Evolutionary conservation across 139 green algal genomes (phyloP).

Genomic region (Nannochloris sp.): DNA sequence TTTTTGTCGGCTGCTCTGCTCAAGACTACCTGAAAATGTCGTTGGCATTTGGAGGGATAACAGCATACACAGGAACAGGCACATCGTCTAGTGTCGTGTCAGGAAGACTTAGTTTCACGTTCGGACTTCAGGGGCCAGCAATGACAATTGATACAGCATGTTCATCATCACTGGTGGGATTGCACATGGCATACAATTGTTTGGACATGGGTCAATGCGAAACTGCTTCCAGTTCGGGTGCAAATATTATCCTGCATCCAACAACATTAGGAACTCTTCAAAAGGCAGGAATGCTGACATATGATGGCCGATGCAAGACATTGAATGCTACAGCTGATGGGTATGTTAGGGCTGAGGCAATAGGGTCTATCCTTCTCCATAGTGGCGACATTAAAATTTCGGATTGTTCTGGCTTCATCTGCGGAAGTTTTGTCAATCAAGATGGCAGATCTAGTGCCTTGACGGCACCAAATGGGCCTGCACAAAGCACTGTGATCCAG

Average conservation of each 20-base stretch:
- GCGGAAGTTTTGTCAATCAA: conserved; percentile 40
- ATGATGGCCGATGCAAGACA: conserved; percentile 45
- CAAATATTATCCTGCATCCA: conserved; percentile 33
- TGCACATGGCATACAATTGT: conserved; percentile 44
- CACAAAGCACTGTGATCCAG: conserved; percentile 37
- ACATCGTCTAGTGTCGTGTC: conserved; percentile 26
- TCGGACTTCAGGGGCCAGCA: conserved; percentile 34
- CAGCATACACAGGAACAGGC: conserved; percentile 33
- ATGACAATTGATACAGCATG: conserved; percentile 66
- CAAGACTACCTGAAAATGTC: conserved; percentile 53
- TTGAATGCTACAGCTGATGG: conserved; percentile 44
- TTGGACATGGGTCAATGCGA: conserved; percentile 19
- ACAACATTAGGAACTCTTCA: conserved; percentile 33
- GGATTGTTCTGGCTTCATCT: conserved; percentile 14
- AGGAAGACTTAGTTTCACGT: conserved; percentile 48
- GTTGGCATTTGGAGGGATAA: conserved; percentile 9
- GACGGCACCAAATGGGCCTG: conserved; percentile 52
- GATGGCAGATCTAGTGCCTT: conserved; percentile 45
- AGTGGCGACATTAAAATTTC: background rate
- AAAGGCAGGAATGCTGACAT: conserved; percentile 30
- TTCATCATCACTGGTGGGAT: conserved; percentile 73
- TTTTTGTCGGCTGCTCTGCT: conserved; percentile 66
- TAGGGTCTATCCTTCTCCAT: conserved; percentile 33
- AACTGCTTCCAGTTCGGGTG: conserved; percentile 21
- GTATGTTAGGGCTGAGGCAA: conserved; percentile 50